Base-by-base conservation (phyloP, 768 basidiomycete species). In the Mrakia blollopis region DNA sequence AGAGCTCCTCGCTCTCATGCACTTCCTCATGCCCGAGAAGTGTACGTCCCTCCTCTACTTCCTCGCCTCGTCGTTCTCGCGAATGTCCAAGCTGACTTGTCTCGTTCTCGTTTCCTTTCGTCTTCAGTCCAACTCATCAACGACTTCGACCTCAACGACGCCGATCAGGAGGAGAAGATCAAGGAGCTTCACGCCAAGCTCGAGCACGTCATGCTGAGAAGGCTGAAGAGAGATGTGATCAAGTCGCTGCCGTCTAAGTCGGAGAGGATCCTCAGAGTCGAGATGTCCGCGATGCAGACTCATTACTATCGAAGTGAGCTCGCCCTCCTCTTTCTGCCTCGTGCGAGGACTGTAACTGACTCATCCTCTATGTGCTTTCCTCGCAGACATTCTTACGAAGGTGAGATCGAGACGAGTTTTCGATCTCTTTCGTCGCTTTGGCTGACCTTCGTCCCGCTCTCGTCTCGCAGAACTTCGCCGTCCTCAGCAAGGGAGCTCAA, bases 21-120 rank as follows among this genome's bases (percentile, higher is more conserved):
- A 98, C 83, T 99, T 99, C 87, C 86, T 98, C 80, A 97, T 97
- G 92, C 97, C 97, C 11, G 95, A 98, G 81, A 93, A 93, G 86
- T 99, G 93, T 92, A 80, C 11, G 54, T 60, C 37, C 18, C 54
- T 63, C 28, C 7, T 47, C 52, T 5, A 37, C 50, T 16, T 23
- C 23, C 25, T 23, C 32, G 9, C 57, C 16, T 61, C 57, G 16
- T 37, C 35, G 32, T 25, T n/a, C 54, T 6, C 82, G 14, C 32
- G 16, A 9, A 14, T 4, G 6, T 21, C 39, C 28, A 32, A 3
- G 25, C 73, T 62, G 39, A 62, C 61, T 39, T 14, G 37, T 39
- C 13, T 28, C 28, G 54, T 4, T 67, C 61, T 23, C 63, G n/a
- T 25, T 39, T 37, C 13, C 21, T 23, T 14, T 18, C 8, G 23